Percentiles rank a stretch among this genome's conserved stretches.
Evolutionary conservation across 176 grass and related monocot species (phyloP).

Genomic region (Cenchrus fungigraminus): DNA sequence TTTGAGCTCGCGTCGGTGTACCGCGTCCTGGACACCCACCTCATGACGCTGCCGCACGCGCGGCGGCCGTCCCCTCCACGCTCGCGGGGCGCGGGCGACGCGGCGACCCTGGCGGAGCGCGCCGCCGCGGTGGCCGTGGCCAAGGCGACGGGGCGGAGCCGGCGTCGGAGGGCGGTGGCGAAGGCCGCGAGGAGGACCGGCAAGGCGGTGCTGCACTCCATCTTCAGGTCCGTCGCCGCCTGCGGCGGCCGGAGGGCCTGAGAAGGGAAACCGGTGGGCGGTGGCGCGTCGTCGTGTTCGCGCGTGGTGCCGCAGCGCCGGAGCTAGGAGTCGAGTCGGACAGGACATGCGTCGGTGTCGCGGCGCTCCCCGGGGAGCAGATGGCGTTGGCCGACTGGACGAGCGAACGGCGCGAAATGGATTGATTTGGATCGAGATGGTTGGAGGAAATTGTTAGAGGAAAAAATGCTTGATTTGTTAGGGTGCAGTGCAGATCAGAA

Average conservation of each 20-base stretch:
- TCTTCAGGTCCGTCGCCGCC: conserved; percentile 16
- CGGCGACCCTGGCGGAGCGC: background rate
- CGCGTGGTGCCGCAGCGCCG: background rate
- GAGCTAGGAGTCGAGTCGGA: background rate
- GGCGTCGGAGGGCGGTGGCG: background rate
- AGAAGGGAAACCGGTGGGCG: background rate
- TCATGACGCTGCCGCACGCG: conserved; percentile 46
- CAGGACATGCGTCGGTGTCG: background rate
- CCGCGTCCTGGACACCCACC: conserved; percentile 55
- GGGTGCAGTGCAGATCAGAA: background rate
- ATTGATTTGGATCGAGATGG: background rate
- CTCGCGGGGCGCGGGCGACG: background rate
- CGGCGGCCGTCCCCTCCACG: no score
- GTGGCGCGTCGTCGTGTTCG: background rate
- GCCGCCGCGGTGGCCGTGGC: background rate
- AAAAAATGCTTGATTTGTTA: background rate
- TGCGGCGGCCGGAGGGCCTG: conserved; percentile 17
- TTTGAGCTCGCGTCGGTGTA: conserved; percentile 68
- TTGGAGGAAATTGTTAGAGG: background rate
- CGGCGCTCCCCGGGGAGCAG: background rate
- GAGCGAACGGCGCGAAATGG: background rate
- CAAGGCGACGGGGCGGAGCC: background rate
- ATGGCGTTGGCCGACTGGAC: background rate
- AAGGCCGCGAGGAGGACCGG: conserved; percentile 32
- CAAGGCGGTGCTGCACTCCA: conserved; percentile 34